Evolutionary conservation across 352 stramenopile genomes (phyloP).

Genomic region (Sclerospora graminicola): DNA sequence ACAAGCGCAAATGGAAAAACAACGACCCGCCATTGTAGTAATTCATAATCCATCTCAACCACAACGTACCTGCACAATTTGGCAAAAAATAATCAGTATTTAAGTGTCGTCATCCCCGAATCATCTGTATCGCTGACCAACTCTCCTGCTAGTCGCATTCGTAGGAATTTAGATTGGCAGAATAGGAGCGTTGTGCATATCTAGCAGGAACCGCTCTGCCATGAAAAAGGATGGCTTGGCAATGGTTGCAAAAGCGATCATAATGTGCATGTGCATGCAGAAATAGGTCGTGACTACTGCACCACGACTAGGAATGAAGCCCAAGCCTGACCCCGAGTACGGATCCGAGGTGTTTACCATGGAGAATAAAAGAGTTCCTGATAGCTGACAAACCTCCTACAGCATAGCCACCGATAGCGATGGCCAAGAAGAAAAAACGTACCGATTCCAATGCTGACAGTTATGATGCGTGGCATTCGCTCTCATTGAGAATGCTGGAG

Average conservation of each 20-base stretch:
- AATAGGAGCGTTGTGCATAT: too few species aligned
- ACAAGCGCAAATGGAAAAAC: too few species aligned
- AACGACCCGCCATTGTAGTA: too few species aligned
- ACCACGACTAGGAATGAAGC: constrained; percentile 13
- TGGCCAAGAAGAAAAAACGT: constrained; percentile 13
- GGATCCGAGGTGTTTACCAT: constrained; percentile 14
- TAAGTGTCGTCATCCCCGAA: too few species aligned
- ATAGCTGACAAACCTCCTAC: constrained; percentile 13
- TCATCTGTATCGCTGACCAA: too few species aligned
- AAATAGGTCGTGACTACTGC: constrained; percentile 15
- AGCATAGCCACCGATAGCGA: constrained; percentile 8
- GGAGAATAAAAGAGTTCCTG: constrained; percentile 15
- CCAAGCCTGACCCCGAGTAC: constrained; percentile 4
- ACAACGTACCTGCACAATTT: too few species aligned
- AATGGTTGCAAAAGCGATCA: constrained; percentile 12
- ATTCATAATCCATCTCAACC: too few species aligned
- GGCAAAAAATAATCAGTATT: too few species aligned
- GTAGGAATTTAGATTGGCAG: too few species aligned
- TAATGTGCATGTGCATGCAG: constrained; percentile 20
- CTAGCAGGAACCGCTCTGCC: constrained; percentile 15
- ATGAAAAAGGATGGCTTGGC: constrained; percentile 18
- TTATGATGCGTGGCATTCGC: constrained; percentile 12
- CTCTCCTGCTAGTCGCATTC: too few species aligned
- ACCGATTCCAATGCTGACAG: constrained; percentile 5
- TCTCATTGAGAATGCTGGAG: constrained; percentile 9